phyloP scores from a whole-genome alignment of 1,284 basidiomycete genomes.

The Inonotus hispidus region DNA sequence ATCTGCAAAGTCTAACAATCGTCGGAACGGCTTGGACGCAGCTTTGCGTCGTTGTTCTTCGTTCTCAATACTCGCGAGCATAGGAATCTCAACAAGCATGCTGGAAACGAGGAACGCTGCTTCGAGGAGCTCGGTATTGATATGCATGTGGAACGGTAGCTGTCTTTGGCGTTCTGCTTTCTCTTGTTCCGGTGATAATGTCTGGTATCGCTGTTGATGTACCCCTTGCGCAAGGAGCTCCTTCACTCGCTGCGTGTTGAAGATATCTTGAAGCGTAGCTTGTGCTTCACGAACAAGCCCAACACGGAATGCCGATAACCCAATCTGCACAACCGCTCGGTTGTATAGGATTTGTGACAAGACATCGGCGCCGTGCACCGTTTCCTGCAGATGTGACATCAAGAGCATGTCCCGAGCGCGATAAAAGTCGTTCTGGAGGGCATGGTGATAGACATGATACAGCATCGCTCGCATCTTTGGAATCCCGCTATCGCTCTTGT shows the following conservation, averaged over 20 bases:
- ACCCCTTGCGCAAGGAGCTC: slow-evolving; percentile 97
- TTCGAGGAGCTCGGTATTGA: slow-evolving; percentile 97
- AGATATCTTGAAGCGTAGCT: slow-evolving; percentile 91
- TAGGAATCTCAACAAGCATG: slow-evolving; percentile 97
- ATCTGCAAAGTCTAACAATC: slow-evolving; percentile 95
- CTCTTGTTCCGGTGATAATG: slow-evolving; percentile 91
- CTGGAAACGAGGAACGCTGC: slow-evolving; percentile 97
- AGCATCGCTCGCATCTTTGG: slow-evolving; percentile 96
- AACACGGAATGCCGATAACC: slow-evolving; percentile 93
- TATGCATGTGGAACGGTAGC: slow-evolving; percentile 99
- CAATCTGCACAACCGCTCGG: slow-evolving; percentile 95
- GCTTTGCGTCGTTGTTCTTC: slow-evolving; percentile 90
- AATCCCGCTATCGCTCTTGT: slow-evolving; percentile 87
- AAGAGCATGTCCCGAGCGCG: slow-evolving; percentile 97
- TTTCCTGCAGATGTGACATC: slow-evolving; percentile 98
- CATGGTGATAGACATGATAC: slow-evolving; percentile 96
- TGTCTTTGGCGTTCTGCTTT: slow-evolving; percentile 94
- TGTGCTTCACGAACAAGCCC: slow-evolving; percentile 96
- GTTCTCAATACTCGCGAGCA: slow-evolving; percentile 90
- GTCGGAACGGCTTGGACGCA: slow-evolving; percentile 93
- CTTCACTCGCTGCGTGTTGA: slow-evolving; percentile 93
- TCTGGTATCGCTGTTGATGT: slow-evolving; percentile 87
- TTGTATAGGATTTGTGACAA: slow-evolving; percentile 98
- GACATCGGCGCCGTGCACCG: slow-evolving; percentile 92
- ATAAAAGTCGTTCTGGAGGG: slow-evolving; percentile 95